Conservation (phyloP, 2,329 filamentous ascomycete species). For the Colletotrichum orbiculare region DNA sequence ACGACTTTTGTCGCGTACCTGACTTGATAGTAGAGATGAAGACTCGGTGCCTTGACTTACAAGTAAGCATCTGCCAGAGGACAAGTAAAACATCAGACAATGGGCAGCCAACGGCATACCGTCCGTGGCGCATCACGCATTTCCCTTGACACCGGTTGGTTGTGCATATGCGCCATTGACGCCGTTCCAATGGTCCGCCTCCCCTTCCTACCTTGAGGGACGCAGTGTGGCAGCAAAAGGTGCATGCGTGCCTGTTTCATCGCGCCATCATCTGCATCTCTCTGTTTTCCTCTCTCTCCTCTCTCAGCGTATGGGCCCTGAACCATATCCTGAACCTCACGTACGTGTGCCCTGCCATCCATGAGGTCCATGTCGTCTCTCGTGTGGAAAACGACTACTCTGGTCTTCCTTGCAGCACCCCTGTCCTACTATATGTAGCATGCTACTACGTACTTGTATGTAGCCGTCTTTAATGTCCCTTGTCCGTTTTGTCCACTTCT, state of each 20-base stretch:
- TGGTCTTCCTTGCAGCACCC: too few relatives aligned
- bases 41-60: too few relatives aligned
- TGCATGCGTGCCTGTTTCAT: conserved; percentile 36
- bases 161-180: conserved; percentile 13
- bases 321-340: background rate
- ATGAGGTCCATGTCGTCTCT: too few relatives aligned
- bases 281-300: background rate
- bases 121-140: background rate
- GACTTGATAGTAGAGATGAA: too few relatives aligned
- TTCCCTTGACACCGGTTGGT: background rate
- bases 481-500: background rate
- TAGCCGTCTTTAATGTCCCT: too few relatives aligned
- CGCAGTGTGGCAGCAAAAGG: background rate
- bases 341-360: background rate
- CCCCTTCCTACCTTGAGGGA: background rate
- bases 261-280: conserved; percentile 29
- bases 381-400: too few relatives aligned
- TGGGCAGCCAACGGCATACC: background rate
- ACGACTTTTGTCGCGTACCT: too few relatives aligned
- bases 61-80: too few relatives aligned
- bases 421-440: too few relatives aligned
- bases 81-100: too few relatives aligned
- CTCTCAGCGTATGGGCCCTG: conserved; percentile 4
- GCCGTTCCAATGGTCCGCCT: conserved; percentile 33
- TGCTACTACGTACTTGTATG: too few relatives aligned